Base-by-base conservation (phyloP, 345 rosid genomes). In the Turnera subulata region DNA sequence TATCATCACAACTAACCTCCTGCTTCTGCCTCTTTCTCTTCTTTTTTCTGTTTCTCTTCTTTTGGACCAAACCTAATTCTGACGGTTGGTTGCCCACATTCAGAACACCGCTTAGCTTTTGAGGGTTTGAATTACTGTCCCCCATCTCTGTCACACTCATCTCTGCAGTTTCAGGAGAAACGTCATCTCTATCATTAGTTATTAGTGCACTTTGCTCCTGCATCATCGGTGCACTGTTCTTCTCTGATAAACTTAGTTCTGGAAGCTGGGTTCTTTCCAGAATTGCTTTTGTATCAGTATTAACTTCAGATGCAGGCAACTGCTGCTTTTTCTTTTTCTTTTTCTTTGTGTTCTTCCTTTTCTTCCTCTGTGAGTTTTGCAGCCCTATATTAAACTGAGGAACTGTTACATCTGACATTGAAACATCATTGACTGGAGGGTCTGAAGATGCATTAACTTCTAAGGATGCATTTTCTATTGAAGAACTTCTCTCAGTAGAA, bases 201-300 rank as follows among this genome's bases (percentile, higher is more conserved):
- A 6, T 37, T 53, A 25, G 21, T 48, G 54, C 53, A 47, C 13
- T 39, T 9, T 1, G 37, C 66, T 55, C 58, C 56, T 2, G 45
- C 57, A 20, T 40, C 66, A 21, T 54, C 53, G 19, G 59, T 35
- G 10, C 35, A n/a, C 21, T 37, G 58, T 58, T 48, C 46, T 19
- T 49, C 46, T 21, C 12, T 0, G 23, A 11, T 7, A 22, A 14
- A 37, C 55, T 51, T 43, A 46, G 44, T 10, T 50, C 68, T 17
- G 37, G 12, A 50, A 26, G 17, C 15, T 16, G 50, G 22, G 42
- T 21, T 43, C 12, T 32, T n/a, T 11, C 5, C 19, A 48, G 39
- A 38, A 32, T 43, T 10, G 11, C 37, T 43, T 24, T 43, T 49
- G 55, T 17, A 46, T 22, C 17, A 6, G 20, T 14, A 63, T 58